A percentile compares a stretch with the other conserved stretches of the same genome.
Evolutionary conservation across 2,329 filamentous ascomycete genomes (phyloP).

Genomic region (Arthrobotrys pseudoclavata): DNA sequence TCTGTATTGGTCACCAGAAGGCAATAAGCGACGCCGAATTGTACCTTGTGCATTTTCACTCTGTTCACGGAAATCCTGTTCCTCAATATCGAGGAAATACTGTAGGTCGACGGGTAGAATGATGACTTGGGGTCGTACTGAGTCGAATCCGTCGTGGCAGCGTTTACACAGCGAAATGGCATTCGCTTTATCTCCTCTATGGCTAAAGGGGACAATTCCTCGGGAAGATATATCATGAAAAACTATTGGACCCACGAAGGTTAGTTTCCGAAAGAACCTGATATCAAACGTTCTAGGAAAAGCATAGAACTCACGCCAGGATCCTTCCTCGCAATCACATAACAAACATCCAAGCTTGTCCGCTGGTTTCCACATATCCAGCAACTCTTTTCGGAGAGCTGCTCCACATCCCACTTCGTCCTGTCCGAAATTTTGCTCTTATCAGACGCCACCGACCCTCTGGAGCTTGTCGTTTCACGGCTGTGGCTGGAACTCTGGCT

Average conservation of each 20-base stretch:
- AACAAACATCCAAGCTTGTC: conserved; percentile 10
- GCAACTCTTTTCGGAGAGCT: conserved; percentile 23
- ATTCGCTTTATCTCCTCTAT: conserved; percentile 26
- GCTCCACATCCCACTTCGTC: conserved; percentile 28
- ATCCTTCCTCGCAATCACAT: conserved; percentile 26
- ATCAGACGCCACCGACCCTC: conserved; percentile 5
- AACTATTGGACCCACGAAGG: neutral
- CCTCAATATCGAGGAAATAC: conserved; percentile 21
- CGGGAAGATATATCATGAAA: conserved; percentile 26
- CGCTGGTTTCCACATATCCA: conserved; percentile 26
- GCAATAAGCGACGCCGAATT: neutral
- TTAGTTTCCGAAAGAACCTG: neutral
- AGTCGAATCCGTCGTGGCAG: conserved; percentile 20
- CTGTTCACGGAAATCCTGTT: conserved; percentile 2
- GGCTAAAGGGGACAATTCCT: conserved; percentile 17
- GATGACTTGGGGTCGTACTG: conserved; percentile 21
- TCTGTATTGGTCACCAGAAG: conserved; percentile 13
- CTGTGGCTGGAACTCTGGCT: conserved; percentile 11
- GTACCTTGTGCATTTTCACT: neutral
- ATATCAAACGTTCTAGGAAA: neutral
- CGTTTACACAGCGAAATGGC: conserved; percentile 24
- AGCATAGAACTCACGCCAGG: neutral
- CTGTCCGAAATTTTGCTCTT: conserved; percentile 30
- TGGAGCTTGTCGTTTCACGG: conserved; percentile 14
- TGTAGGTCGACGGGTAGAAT: conserved; percentile 19